Evolutionary conservation across 2,329 filamentous ascomycete species (phyloP).

Genomic region (Colletotrichum gloeosporioides): DNA sequence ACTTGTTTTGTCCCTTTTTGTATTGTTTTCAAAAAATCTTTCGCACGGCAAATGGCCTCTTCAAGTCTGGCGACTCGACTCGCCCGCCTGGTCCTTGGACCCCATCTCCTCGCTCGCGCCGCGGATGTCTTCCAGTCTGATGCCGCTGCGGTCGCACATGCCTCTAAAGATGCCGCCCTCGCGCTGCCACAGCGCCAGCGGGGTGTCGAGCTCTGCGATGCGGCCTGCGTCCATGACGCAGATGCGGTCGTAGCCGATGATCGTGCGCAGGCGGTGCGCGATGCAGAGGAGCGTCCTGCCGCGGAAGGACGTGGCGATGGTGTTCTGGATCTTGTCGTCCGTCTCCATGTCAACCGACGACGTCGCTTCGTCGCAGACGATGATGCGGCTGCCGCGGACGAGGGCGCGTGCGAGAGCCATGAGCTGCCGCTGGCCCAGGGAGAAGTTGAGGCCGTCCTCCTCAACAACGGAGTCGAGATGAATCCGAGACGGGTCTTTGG

Average conservation of each 20-base stretch:
- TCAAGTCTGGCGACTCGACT: constrained; percentile 15
- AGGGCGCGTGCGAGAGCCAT: constrained; percentile 94
- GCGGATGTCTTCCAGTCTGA: constrained; percentile 62
- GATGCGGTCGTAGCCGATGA: constrained; percentile 93
- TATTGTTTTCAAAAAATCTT: background rate
- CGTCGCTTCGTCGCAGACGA: constrained; percentile 96
- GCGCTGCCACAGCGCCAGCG: constrained; percentile 72
- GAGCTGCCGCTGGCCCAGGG: constrained; percentile 90
- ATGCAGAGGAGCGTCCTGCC: constrained; percentile 92
- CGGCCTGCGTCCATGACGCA: constrained; percentile 92
- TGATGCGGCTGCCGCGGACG: constrained; percentile 86
- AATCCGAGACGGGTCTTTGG: constrained; percentile 61
- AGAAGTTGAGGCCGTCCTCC: constrained; percentile 96
- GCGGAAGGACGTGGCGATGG: constrained; percentile 83
- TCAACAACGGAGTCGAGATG: constrained; percentile 86
- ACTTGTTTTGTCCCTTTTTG: background rate
- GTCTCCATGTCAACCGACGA: constrained; percentile 95
- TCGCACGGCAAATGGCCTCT: background rate
- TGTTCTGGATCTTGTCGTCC: constrained; percentile 91
- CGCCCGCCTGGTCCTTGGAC: background rate
- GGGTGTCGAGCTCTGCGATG: constrained; percentile 87
- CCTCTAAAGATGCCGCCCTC: constrained; percentile 79
- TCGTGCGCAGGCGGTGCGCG: constrained; percentile 89
- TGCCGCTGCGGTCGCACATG: constrained; percentile 90
- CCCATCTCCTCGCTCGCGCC: constrained; percentile 43